phyloP scores from a whole-genome alignment of 2,329 filamentous ascomycete genomes.

The Epicoccum sorghinum region DNA sequence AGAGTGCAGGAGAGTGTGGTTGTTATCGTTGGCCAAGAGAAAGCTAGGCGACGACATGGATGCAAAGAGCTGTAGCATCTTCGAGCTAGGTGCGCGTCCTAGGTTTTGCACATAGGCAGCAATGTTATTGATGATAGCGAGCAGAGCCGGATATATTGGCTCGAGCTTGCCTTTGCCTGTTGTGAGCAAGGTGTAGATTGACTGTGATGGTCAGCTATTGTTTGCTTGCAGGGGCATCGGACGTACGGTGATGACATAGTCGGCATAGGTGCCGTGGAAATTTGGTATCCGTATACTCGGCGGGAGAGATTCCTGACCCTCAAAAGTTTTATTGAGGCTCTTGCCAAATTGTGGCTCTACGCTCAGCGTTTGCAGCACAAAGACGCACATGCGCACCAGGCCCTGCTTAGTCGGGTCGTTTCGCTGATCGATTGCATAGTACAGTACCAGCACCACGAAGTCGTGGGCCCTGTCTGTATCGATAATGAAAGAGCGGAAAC shows the following conservation, averaged over 20 bases:
- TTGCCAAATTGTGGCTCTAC: background rate
- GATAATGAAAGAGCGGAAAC: conserved; percentile 95
- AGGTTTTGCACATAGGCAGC: conserved; percentile 82
- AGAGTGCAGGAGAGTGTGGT: conserved; percentile 80
- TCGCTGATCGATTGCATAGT: conserved; percentile 90
- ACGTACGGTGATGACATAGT: conserved; percentile 86
- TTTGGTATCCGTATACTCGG: conserved; percentile 78
- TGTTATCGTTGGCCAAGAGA: conserved; percentile 87
- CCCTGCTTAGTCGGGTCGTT: conserved; percentile 87
- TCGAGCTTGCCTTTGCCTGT: conserved; percentile 88
- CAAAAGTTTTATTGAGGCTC: conserved; percentile 59
- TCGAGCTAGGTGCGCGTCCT: conserved; percentile 75
- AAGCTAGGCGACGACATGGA: conserved; percentile 96
- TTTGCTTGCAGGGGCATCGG: too few species aligned
- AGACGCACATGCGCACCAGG: conserved; percentile 95
- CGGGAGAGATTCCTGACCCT: conserved; percentile 86
- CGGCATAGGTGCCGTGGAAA: conserved; percentile 89
- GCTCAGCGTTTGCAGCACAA: conserved; percentile 83
- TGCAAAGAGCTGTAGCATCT: conserved; percentile 83
- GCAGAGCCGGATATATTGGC: conserved; percentile 86
- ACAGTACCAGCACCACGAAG: conserved; percentile 87
- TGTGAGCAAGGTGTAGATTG: conserved; percentile 89
- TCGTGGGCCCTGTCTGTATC: conserved; percentile 93
- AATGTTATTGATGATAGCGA: conserved; percentile 93
- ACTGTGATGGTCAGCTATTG: conserved; percentile 58